Evolutionary conservation across 768 basidiomycete species (phyloP), one percentile per base, ranked within the genome.

Genomic region (Tephrocybe sp.): DNA sequence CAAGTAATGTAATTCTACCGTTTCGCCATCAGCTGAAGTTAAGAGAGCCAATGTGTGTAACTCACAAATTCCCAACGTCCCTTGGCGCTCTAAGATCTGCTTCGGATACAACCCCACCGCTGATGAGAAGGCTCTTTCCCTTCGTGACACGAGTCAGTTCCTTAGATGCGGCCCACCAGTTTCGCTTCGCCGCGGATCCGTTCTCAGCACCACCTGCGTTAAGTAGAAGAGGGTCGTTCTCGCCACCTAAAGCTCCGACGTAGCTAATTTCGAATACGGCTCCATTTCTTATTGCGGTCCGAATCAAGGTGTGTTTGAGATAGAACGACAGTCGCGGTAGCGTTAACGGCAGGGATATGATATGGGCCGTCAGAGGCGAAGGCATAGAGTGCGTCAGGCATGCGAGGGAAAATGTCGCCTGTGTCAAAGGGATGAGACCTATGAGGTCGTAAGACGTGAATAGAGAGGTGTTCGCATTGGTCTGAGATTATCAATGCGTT

Each of bases 251-350:
- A 0, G 88, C 86, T 12, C 88, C 87, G 0, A 81, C 83, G 54
- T 93, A 93, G 56, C 76, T 77, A 40, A 94, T 79, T 66, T 93
- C 92, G 60, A 95, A 93, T 0, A 85, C 85, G 0, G 85, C 86
- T 8, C 92, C 92, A 55, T 90, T 90, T 58, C 85, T 86, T 21
- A 90, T 74, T 1, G 93, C 90, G 0, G 87, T 86, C 38, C 89
- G 82, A 26, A 93, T 79, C 41, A 92, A 74, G 0, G 92, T 93
- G 61, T 92, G 90, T 61, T 89, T 92, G 61, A 94, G 75, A 57
- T 87, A 78, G 63, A 87, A 94, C 1, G 89, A 84, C 1, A 91
- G 79, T 11, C 91, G 83, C 0, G 90, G 87, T 0, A 84, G 75
- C 0, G 88, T 87, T 15, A 93, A 75, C 6, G 91, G 91, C 24